Evolutionary conservation across 257 asterid genomes (phyloP), one percentile per base, ranked within the genome.

Genomic region (Marsdenia floribunda): DNA sequence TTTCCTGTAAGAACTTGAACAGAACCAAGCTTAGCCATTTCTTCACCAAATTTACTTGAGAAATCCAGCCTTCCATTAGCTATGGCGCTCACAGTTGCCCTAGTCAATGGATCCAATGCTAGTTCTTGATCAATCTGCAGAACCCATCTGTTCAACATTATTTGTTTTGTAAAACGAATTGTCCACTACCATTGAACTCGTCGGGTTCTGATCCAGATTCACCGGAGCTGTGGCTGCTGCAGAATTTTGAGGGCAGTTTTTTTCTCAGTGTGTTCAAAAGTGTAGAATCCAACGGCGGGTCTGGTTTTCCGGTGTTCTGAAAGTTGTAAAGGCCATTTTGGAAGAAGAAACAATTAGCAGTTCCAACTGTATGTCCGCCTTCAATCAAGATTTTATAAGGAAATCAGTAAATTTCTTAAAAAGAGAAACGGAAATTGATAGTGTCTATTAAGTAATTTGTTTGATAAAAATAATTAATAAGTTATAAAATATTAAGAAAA

Each of bases 341-440:
- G 69, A 90, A 6, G 72, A 83, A 44, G 6, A 89, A 79, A 72
- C 91, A 90, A 54, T 83, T 91, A 11, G 95, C 47, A 0, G 77
- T 4, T 18, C 96, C 96, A 2, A 88, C 86, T 0, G 93, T 89
- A 79, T 89, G 96, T 0, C 89, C 95, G 18, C 93, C 92, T 86
- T 75, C 49, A 8, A 44, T 44, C 49, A 44, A 44, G 2, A 44
- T 6, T 44, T 44, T 6, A 44, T 1, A 6, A 6, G 12, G 49
- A 11, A 44, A 44, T 44, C 10, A 44, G 49, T 44, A 44, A 40
- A 40, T 29, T n/a, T n/a, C n/a, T n/a, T n/a, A n/a, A n/a, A n/a
- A n/a, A n/a, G n/a, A n/a, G n/a, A n/a, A n/a, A n/a, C n/a, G n/a
- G n/a, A n/a, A n/a, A n/a, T n/a, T n/a, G n/a, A n/a, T n/a, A n/a